Conservation (phyloP, 805 yeast genomes). For the Kodamaea neixiangensis region DNA sequence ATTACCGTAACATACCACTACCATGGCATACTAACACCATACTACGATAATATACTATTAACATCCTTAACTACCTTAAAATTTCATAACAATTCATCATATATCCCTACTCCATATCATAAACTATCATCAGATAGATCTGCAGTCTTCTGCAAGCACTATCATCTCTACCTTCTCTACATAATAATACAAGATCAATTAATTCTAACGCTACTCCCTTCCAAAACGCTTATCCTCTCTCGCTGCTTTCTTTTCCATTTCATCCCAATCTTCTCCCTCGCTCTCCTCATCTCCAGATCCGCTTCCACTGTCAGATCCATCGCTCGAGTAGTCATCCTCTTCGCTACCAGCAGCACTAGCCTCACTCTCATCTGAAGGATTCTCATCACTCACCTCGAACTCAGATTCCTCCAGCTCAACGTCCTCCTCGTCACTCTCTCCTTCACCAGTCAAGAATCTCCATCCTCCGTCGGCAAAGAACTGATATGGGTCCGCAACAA, state of each 20-base stretch:
- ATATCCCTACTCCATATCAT: background rate
- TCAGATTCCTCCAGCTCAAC: slow-evolving; percentile 71
- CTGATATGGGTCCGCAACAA: slow-evolving; percentile 88
- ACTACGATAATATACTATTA: too few relatives aligned
- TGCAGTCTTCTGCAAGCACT: too few relatives aligned
- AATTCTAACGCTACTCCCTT: slow-evolving; percentile 20
- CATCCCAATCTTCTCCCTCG: slow-evolving; percentile 59
- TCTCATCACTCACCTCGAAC: slow-evolving; percentile 64
- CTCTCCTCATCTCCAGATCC: slow-evolving; percentile 40
- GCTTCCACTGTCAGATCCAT: slow-evolving; percentile 37
- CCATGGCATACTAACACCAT: too few relatives aligned
- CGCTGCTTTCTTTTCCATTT: slow-evolving; percentile 59
- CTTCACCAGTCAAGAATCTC: slow-evolving; percentile 88
- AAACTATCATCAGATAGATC: too few relatives aligned
- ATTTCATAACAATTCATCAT: too few relatives aligned
- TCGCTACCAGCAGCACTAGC: slow-evolving; percentile 49
- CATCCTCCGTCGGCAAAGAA: slow-evolving; percentile 95
- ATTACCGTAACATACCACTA: too few relatives aligned
- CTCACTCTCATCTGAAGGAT: slow-evolving; percentile 62
- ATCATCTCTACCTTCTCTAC: background rate
- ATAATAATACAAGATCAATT: background rate
- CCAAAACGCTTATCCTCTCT: slow-evolving; percentile 40
- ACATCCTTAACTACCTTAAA: too few relatives aligned
- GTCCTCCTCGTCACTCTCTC: slow-evolving; percentile 67
- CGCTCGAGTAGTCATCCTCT: slow-evolving; percentile 40